Percentiles rank a stretch among this genome's conserved stretches.
Evolutionary conservation across 208 protist species (phyloP).

Genomic region (Polymyxa betae): DNA sequence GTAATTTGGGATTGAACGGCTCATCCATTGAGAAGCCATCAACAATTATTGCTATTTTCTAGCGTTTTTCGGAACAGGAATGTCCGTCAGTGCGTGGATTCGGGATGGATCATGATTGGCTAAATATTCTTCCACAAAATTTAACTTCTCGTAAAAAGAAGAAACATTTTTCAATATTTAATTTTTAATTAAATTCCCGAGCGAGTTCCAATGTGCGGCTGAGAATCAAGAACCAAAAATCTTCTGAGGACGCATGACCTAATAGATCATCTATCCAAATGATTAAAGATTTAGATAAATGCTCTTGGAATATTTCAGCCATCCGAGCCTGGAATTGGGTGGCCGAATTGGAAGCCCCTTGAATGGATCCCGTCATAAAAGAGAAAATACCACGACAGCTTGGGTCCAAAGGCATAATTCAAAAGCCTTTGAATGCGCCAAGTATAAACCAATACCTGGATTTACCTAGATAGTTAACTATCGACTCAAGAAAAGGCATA

Average conservation of each 20-base stretch:
- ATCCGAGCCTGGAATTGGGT: background rate
- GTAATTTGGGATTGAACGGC: background rate
- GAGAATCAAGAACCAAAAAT: background rate
- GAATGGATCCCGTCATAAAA: no score
- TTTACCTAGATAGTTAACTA: no score
- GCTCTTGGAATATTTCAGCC: background rate
- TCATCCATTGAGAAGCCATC: no score
- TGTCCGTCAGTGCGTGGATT: background rate
- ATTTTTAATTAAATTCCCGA: background rate
- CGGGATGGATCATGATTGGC: background rate
- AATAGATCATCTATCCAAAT: background rate
- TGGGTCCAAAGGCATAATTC: background rate
- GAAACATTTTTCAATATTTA: no score
- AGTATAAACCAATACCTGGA: background rate
- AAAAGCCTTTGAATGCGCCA: conserved; percentile 10
- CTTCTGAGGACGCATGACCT: background rate
- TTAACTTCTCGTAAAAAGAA: background rate
- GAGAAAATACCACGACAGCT: background rate
- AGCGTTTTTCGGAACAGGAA: background rate
- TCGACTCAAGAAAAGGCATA: no score
- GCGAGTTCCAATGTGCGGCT: background rate
- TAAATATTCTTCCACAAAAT: background rate
- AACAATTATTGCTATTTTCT: background rate
- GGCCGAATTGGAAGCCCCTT: background rate
- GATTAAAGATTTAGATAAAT: background rate